Percentiles rank a stretch among this genome's conserved stretches.
Evolutionary conservation across 768 basidiomycete species (phyloP).

Genomic region (Sporobolomyces roseus): DNA sequence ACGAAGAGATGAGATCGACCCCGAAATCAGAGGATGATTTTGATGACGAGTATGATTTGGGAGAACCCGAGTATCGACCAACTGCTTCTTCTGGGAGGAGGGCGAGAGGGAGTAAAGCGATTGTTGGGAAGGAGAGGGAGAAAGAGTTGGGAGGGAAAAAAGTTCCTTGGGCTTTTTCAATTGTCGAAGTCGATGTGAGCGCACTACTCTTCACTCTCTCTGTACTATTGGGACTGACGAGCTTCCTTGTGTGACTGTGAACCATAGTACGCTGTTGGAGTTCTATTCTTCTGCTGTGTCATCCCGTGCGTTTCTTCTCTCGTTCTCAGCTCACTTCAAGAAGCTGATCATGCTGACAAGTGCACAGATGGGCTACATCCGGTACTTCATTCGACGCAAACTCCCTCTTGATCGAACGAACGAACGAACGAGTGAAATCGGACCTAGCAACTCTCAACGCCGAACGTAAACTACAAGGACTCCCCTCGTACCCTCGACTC

Average conservation of each 20-base stretch:
- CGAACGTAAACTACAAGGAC: not conserved
- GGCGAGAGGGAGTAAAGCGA: too few species aligned
- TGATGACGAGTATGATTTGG: not conserved
- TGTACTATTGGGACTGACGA: too few species aligned
- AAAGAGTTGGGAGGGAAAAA: not conserved
- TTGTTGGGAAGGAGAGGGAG: not conserved
- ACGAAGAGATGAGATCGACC: not conserved
- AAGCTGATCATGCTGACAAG: too few species aligned
- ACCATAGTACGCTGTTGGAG: conserved; percentile 4
- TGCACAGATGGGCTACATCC: conserved; percentile 18
- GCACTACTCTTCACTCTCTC: not conserved
- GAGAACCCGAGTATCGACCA: conserved; percentile 2
- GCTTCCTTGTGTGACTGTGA: too few species aligned
- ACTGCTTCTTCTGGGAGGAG: too few species aligned
- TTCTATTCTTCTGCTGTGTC: conserved; percentile 16
- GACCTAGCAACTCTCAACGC: not conserved
- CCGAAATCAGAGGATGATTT: not conserved
- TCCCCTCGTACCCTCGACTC: not conserved
- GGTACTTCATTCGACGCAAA: conserved; percentile 16
- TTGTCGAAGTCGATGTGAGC: conserved; percentile 22
- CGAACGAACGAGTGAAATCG: not conserved
- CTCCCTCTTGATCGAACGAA: conserved; percentile 17
- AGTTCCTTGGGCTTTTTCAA: conserved; percentile 7
- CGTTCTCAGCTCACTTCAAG: too few species aligned
- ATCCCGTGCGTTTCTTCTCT: too few species aligned